Percentiles rank a stretch among this genome's conserved stretches.
phyloP scores from a whole-genome alignment of 1,284 basidiomycete species.

The Sporisorium graminicola region DNA sequence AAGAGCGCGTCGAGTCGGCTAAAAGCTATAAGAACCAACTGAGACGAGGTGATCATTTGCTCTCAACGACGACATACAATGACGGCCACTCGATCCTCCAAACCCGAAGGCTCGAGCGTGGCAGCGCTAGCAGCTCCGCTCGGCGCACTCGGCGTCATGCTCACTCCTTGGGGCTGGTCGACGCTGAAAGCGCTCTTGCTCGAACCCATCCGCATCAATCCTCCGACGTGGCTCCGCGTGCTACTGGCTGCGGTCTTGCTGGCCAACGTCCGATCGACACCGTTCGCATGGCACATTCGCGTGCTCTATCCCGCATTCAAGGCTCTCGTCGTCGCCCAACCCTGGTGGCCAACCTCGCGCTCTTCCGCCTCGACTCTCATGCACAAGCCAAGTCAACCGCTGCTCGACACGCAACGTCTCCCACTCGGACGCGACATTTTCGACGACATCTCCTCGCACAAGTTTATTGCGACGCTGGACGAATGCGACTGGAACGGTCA shows the following conservation, averaged over 20 bases:
- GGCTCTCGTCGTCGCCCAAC: slow-evolving; percentile 18
- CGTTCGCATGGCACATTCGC: slow-evolving; percentile 50
- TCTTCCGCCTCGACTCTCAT: slow-evolving; percentile 1
- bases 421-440: slow-evolving; percentile 59
- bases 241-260: slow-evolving; percentile 39
- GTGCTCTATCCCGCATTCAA: slow-evolving; percentile 44
- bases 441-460: slow-evolving; percentile 23
- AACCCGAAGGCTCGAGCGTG: slow-evolving; percentile 8
- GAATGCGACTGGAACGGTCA: slow-evolving; percentile 61
- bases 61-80: background rate
- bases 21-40: background rate
- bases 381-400: slow-evolving; percentile 17
- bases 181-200: slow-evolving; percentile 18
- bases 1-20: background rate
- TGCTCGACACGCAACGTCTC: slow-evolving; percentile 33
- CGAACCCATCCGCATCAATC: slow-evolving; percentile 37
- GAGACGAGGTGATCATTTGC: background rate
- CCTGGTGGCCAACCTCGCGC: slow-evolving; percentile 11
- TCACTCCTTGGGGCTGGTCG: slow-evolving; percentile 26
- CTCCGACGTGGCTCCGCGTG: slow-evolving; percentile 45
- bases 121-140: slow-evolving; percentile 11
- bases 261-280: slow-evolving; percentile 48
- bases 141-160: slow-evolving; percentile 20
- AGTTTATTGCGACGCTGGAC: slow-evolving; percentile 42
- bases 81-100: slow-evolving; percentile 7